Evolutionary conservation across 345 rosid genomes (phyloP).

Genomic region (sweet orange (Citrus sinensis)): DNA sequence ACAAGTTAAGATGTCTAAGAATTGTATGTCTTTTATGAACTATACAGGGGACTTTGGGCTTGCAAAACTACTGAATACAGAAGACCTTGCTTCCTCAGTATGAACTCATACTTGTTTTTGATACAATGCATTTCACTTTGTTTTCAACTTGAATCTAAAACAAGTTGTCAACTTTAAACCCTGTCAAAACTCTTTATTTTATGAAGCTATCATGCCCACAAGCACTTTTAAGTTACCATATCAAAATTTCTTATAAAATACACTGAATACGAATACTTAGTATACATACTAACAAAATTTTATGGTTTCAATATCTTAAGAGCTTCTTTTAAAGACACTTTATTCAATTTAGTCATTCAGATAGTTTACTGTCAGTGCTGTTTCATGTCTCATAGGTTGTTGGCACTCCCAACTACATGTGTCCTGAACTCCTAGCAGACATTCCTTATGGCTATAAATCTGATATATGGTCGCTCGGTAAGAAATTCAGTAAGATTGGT

Average conservation of each 20-base stretch:
- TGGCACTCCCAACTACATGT: slow-evolving; percentile 92
- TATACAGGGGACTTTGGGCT: slow-evolving; percentile 88
- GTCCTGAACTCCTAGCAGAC: slow-evolving; percentile 90
- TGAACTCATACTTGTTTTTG: slow-evolving; percentile 13
- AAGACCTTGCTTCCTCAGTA: slow-evolving; percentile 87
- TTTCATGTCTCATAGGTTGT: slow-evolving; percentile 52
- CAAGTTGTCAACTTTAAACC: neutral
- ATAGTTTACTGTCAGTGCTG: neutral
- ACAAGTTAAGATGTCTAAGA: slow-evolving; percentile 14
- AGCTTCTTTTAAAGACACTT: neutral
- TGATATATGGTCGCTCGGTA: slow-evolving; percentile 98
- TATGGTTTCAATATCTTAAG: slow-evolving; percentile 7
- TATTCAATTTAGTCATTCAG: neutral
- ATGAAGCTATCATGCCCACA: neutral
- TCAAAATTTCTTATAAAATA: neutral
- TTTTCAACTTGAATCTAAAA: neutral
- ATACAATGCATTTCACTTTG: neutral
- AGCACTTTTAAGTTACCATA: neutral
- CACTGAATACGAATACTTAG: neutral
- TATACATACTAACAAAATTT: neutral
- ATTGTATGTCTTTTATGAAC: slow-evolving; percentile 17
- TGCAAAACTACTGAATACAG: slow-evolving; percentile 81
- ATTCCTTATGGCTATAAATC: slow-evolving; percentile 93
- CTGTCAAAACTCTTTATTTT: neutral
- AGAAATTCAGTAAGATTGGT: slow-evolving; percentile 24